Evolutionary conservation across 768 basidiomycete genomes (phyloP), one percentile per base, ranked within the genome.

Genomic region (Pulveroboletus sp.): DNA sequence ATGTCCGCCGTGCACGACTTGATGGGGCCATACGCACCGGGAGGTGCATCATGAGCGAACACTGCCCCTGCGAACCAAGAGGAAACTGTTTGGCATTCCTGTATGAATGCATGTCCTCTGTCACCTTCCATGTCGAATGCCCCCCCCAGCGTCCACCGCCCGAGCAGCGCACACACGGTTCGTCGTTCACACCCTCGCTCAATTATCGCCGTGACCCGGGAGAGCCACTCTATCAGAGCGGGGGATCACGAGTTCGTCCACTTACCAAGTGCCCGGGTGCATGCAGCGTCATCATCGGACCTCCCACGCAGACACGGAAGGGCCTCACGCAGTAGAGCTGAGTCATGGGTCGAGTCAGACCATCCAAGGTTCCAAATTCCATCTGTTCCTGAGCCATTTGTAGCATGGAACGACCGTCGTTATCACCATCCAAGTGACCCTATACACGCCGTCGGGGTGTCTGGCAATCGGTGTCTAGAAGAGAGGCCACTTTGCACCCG

Each of bases 261-360:
- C 21, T 21, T 21, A 21, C 21, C 21, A 21, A 21, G 21, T 28
- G 27, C 27, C 21, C 18, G 17, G 18, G 17, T 18, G 3, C 41
- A 35, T 17, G 46, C 26, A 28, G 41, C n/a, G 28, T 18, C n/a
- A 11, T 31, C 53, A 47, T 28, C 54, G 51, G 58, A 57, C 44
- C n/a, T 39, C 27, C 46, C 56, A 58, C 46, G 56, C 47, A 57
- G 57, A 37, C 18, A 17, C 21, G 8, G 21, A 7, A 7, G 35
- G 12, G 3, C 35, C 26, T 15, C n/a, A 11, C 8, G 15, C 6
- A 21, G 21, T 3, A 35, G 8, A 24, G 17, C 9, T 11, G 14
- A 28, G 4, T 5, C 21, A 14, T 10, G 21, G 11, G 17, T 14
- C 27, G 8, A 30, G 18, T 42, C 30, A 40, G 38, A 43, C 18